Base-by-base conservation (phyloP, 75 land plant genomes). In the Pinus tabuliformis region DNA sequence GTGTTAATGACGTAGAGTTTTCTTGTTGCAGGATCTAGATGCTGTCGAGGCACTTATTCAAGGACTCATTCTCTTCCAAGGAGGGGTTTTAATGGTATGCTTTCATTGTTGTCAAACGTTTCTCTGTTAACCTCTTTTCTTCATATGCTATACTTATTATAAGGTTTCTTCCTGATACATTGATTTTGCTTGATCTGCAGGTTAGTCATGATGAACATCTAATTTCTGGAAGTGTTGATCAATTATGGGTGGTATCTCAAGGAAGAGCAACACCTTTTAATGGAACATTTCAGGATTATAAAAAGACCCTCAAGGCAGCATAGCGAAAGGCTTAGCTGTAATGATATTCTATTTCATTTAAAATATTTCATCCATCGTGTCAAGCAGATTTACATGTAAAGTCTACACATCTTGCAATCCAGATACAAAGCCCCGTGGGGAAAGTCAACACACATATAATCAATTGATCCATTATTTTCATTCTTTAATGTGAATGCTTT, bases 11-110 rank as follows among this genome's bases (percentile, higher is more conserved):
- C 21, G 28, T 9, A 66, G 62, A 24, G 59, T 33, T 49, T 12
- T 77, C 6, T 56, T 72, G 15, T 70, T 79, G 65, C 86, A 97
- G 99, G 99, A 97, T 89, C 78, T 97, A 78, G 99, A 97, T 88
- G 99, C 99, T 73, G 99, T 97, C 16, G 99, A 97, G 78, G 99
- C 99, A 60, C 92, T 97, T 54, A 97, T 97, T 64, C 98, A 95
- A 78, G 99, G 99, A 11, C 93, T 97, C 65, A 88, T 94, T 59
- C 86, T 97, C 65, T 97, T 95, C 76, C 99, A 97, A 83, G 99
- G 99, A 78, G 99, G 99, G 39, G 92, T 97, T 57, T 82, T 97
- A 71, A 97, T 97, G 97, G 99, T 97, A 84, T 24, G 70, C 4
- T 49, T 28, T 15, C 8, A 28, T 37, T 72, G 37, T 56, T 75